Evolutionary conservation across 1,284 basidiomycete genomes (phyloP), one percentile per base, ranked within the genome.

Genomic region (Ustilago nuda): DNA sequence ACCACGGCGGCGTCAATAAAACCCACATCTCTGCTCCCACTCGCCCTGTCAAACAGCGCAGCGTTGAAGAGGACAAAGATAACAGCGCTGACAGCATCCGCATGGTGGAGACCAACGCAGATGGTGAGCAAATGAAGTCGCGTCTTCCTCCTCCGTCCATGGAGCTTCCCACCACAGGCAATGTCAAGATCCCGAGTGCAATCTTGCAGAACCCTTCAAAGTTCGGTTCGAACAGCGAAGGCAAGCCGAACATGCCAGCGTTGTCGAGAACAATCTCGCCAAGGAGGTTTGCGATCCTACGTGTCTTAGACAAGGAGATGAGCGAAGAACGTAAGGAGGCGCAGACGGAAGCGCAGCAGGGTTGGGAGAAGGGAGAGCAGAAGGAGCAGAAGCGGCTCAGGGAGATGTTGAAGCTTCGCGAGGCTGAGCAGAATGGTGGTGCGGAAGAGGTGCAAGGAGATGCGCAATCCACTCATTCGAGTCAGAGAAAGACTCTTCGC

Each of bases 261-360:
- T n/a, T 66, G 19, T 39, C 33, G 23, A 46, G 65, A 2, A 75
- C 67, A 5, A 52, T 62, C 12, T 60, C 63, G 4, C 72, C 72
- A 0, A 53, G 68, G 6, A 32, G 61, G 3, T 71, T 67, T 32
- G 64, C 67, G 11, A 60, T 70, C 19, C 45, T 71, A 13, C 57
- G 72, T 11, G 67, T 68, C 2, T 60, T 76, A 30, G 72, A 60
- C 15, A 71, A 71, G 37, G 72, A 76, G 55, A 62, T 76, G 36
- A 56, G 35, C 32, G 46, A 65, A 3, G 72, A 76, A 35, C 37
- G 72, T 11, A 41, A 46, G 8, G 67, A 76, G 33, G 72, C 72
- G 3, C 54, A 53, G 15, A 33, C 46, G 17, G 72, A 76, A 53
- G 72, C 72, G 9, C n/a, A 39, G 15, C n/a, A 56, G 12, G 72